phyloP scores from a whole-genome alignment of 179 eudicot genomes.

The Beta lomatogona region DNA sequence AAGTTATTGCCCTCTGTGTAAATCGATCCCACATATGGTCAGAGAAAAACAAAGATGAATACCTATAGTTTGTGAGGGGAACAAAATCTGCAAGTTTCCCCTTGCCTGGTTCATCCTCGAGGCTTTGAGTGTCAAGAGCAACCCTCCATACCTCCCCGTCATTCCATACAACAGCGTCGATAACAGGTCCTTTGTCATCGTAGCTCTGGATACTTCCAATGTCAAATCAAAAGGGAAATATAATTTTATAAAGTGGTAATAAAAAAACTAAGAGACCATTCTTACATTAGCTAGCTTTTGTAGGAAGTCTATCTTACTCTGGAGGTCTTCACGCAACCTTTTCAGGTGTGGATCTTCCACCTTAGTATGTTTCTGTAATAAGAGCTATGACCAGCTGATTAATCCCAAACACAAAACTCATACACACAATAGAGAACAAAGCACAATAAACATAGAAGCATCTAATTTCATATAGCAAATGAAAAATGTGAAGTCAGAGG shows the following conservation, averaged over 20 bases:
- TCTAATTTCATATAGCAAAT: background rate
- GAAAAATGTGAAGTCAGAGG: background rate
- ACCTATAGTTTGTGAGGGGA: constrained; percentile 94
- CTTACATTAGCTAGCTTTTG: constrained; percentile 86
- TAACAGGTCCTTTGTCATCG: constrained; percentile 95
- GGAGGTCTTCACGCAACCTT: constrained; percentile 83
- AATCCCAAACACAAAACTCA: background rate
- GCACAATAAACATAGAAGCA: background rate
- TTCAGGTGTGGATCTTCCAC: constrained; percentile 66
- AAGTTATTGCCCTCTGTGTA: background rate
- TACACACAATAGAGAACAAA: background rate
- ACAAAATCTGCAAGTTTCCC: constrained; percentile 88
- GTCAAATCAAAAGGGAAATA: constrained; percentile 19
- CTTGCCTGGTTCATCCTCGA: constrained; percentile 77
- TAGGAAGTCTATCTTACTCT: constrained; percentile 76
- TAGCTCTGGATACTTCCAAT: constrained; percentile 51
- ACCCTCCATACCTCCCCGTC: constrained; percentile 97
- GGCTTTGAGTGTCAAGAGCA: constrained; percentile 92
- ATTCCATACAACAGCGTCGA: constrained; percentile 99
- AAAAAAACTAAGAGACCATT: constrained; percentile 13
- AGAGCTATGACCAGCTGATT: constrained; percentile 10
- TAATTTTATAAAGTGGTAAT: background rate
- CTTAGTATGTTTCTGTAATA: constrained; percentile 58
- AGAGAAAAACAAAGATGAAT: constrained; percentile 2
- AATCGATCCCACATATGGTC: background rate